Evolutionary conservation across 1,284 basidiomycete genomes (phyloP).

Genomic region (Ustilago shanxiensis): DNA sequence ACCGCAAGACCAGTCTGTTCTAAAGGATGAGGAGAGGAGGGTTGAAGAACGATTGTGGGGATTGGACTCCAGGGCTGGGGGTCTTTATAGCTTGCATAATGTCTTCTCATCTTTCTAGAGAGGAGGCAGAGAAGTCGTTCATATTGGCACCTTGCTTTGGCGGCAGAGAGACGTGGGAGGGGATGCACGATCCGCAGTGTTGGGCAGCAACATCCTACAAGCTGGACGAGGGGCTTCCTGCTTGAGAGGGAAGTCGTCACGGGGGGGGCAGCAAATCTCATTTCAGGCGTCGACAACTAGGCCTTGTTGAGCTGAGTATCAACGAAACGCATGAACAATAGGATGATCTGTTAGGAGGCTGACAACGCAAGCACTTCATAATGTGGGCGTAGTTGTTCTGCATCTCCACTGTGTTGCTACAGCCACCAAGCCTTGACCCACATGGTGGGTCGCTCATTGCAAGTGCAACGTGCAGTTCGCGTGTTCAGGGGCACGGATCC

Average conservation of each 20-base stretch:
- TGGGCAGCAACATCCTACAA: not conserved
- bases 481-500: not conserved
- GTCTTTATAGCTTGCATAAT: conserved; percentile 11
- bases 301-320: not conserved
- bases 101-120: not conserved
- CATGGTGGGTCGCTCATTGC: not conserved
- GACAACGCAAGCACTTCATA: conserved; percentile 2
- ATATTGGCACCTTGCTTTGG: too few species aligned
- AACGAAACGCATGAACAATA: not conserved
- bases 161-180: not conserved
- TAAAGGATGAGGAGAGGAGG: not conserved
- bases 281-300: not conserved
- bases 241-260: not conserved
- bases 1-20: not conserved
- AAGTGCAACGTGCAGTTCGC: not conserved
- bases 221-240: not conserved
- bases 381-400: conserved; percentile 1
- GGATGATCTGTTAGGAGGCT: not conserved
- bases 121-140: too few species aligned
- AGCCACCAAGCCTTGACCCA: not conserved
- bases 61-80: not conserved
- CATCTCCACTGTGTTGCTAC: not conserved
- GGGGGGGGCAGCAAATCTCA: not conserved
- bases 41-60: not conserved
- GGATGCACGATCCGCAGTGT: too few species aligned